Evolutionary conservation across 495 filamentous ascomycete species (phyloP).

Genomic region (Penicillium nucicola): DNA sequence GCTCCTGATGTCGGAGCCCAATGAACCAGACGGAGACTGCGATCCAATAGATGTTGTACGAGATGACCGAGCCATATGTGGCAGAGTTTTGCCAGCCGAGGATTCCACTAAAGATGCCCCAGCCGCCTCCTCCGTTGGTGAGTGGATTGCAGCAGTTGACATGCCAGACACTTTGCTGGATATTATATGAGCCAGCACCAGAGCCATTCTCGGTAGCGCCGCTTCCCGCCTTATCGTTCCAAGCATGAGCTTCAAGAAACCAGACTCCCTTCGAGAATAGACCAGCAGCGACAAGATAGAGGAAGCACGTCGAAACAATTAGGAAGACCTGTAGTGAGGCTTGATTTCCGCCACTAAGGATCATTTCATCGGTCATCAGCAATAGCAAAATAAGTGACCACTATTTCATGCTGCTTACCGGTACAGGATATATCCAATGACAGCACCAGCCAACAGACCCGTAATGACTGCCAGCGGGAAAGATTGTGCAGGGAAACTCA

Average conservation of each 20-base stretch:
- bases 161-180: constrained; percentile 77
- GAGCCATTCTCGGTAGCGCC: constrained; percentile 66
- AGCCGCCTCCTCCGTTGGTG: constrained; percentile 60
- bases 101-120: constrained; percentile 76
- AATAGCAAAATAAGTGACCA: no score
- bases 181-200: constrained; percentile 79
- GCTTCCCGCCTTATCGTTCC: constrained; percentile 60
- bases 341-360: constrained; percentile 54
- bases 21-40: no score
- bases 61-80: constrained; percentile 67
- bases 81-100: constrained; percentile 77
- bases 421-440: constrained; percentile 65
- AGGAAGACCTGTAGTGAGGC: constrained; percentile 67
- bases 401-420: no score
- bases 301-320: constrained; percentile 67
- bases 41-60: constrained; percentile 60
- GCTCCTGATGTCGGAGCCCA: no score
- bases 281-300: constrained; percentile 73
- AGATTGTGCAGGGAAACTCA: constrained; percentile 62
- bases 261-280: constrained; percentile 69
- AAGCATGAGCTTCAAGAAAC: constrained; percentile 53
- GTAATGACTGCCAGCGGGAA: constrained; percentile 66
- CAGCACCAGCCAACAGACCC: constrained; percentile 55
- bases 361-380: no score
- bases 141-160: constrained; percentile 74